Base-by-base conservation (phyloP, 2,329 filamentous ascomycete genomes). In the Ramularia endophylla region DNA sequence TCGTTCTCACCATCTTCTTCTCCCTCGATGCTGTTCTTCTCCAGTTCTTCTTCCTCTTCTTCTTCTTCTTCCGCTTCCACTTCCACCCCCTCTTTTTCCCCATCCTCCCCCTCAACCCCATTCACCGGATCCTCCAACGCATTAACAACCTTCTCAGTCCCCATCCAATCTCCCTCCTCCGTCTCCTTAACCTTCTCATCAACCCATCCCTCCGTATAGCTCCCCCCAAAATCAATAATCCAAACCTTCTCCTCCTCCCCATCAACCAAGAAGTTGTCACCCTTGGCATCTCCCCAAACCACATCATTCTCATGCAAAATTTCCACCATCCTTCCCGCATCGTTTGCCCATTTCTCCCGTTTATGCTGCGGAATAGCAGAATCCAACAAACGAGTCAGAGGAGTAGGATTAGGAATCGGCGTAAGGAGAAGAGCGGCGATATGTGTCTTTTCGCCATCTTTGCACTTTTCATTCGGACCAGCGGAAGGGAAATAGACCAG, bases 261-360 rank as follows among this genome's bases (percentile, higher is more conserved):
- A 43, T 65, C 63, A 8, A 66, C 60, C 52, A 67, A 48, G 52
- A 67, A 63, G 19, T 67, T 67, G 40, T 65, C 63, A 5, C 63
- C 59, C 48, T 67, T 65, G 2, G 60, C 63, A 37, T 67, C 64
- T 11, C 64, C 64, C 63, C 63, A 67, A 2, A 64, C 46, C 16
- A 67, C 58, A 11, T 50, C 47, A 25, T 59, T 41, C 20, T 57
- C 51, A 43, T 67, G 64, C 15, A 66, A 54, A n/a, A 53, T 1
- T 28, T 53, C 48, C 1, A 53, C 51, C 46, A 58, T 57, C 16
- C 54, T 46, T 12, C 52, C 47, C 2, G 53, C 48, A 25, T 61
- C 58, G 5, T 43, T 41, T 2, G 60, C 57, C 61, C 61, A 63
- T 19, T 48, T 37, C 27, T 52, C 51, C 7, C 60, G 56, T 29